Evolutionary conservation across 768 basidiomycete genomes (phyloP), one percentile per base, ranked within the genome.

Genomic region (Suillus clintonianus): DNA sequence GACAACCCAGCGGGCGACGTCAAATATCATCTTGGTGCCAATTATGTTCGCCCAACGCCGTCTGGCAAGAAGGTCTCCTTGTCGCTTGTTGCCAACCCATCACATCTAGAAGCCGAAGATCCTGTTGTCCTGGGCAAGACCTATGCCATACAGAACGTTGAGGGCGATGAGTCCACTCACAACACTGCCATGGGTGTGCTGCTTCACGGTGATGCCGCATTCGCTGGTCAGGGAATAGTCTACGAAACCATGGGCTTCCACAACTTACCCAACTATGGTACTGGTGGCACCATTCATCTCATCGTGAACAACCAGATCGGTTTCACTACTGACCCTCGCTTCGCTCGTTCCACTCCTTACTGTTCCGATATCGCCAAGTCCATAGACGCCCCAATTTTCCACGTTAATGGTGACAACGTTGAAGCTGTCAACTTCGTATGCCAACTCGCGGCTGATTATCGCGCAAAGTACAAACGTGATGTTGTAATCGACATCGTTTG

Each of bases 201-300:
- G 59, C 86, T 99, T 32, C 97, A 99, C 75, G 97, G 97, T 73
- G 97, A 99, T 72, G 97, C 97, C 34, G 96, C 97, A 10, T 99
- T 99, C 73, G 95, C 97, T 59, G 97, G 96, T 27, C 97, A 99
- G 74, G 97, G 97, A 77, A 82, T 99, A 62, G 96, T 99, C 24
- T 99, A 99, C 78, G 97, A 99, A 83, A 98, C 97, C 32, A 97
- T 97, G 92, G 97, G 97, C 70, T 91, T 99, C 82, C 91, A 95
- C 81, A 94, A 91, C 72, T 85, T 99, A 53, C 95, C 95, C 27
- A 89, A 86, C 79, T 99, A 99, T 76, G 95, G 96, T 37, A 98
- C 95, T 15, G 97, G 97, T 63, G 97, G 97, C 62, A 99, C 97
- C 55, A 94, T 99, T 69, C 97, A 99, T 74, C 82, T 99, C 62